Percentiles rank a stretch among this genome's conserved stretches.
phyloP scores from a whole-genome alignment of 2,329 filamentous ascomycete genomes.

The Exophiala mesophila region DNA sequence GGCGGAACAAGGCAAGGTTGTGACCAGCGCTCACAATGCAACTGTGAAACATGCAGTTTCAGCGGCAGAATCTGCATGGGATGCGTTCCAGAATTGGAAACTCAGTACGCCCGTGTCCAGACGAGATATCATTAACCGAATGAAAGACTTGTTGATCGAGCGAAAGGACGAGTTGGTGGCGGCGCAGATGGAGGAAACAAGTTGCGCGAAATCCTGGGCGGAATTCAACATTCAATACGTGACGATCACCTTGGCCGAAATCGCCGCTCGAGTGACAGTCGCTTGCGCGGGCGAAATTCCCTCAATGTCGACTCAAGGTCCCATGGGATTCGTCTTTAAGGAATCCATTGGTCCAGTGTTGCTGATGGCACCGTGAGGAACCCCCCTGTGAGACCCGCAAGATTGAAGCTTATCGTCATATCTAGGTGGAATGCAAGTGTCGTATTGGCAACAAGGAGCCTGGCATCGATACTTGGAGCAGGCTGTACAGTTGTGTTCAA shows the following conservation, averaged over 20 bases:
- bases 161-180: slow-evolving; percentile 33
- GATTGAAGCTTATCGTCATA: neutral
- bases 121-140: slow-evolving; percentile 53
- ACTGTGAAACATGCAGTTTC: slow-evolving; percentile 51
- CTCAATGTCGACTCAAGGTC: slow-evolving; percentile 28
- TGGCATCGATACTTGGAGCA: slow-evolving; percentile 31
- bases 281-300: slow-evolving; percentile 22
- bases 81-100: slow-evolving; percentile 65
- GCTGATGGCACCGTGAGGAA: slow-evolving; percentile 11
- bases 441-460: slow-evolving; percentile 3
- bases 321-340: slow-evolving; percentile 31
- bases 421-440: slow-evolving; percentile 16
- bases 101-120: slow-evolving; percentile 55
- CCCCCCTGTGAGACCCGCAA: neutral
- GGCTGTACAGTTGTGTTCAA: slow-evolving; percentile 75
- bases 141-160: slow-evolving; percentile 56
- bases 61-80: slow-evolving; percentile 56
- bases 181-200: slow-evolving; percentile 7
- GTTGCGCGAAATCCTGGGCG: slow-evolving; percentile 3
- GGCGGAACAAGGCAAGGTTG: neutral
- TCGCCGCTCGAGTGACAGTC: slow-evolving; percentile 5
- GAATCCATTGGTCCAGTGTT: slow-evolving; percentile 27
- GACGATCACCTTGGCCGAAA: slow-evolving; percentile 2
- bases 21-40: slow-evolving; percentile 29
- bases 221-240: slow-evolving; percentile 1